Base-by-base conservation (phyloP, 2,329 filamentous ascomycete species). In the Rachicladosporium sp. region DNA sequence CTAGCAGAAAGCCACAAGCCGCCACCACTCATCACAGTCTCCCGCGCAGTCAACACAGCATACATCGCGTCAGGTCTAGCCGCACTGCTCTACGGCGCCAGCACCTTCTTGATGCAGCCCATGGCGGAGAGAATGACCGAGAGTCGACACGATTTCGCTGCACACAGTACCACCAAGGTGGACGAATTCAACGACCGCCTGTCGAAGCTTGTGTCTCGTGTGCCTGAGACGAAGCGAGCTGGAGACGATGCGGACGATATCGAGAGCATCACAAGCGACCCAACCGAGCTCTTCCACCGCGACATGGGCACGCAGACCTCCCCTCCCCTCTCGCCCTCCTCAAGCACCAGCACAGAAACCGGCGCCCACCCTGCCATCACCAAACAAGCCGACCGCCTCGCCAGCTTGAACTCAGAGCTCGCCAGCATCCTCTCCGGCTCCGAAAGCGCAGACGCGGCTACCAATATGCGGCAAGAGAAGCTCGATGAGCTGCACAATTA, bases 271-370 rank as follows among this genome's bases (percentile, higher is more conserved):
- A 64, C 62, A 50, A 75, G 71, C 10, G 76, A 79, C 47, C 83
- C 84, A 1, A 78, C 80, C 1, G 83, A 89, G 59, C 73, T 88
- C 45, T 91, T 85, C 61, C 82, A 88, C 58, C 76, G 82, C 34
- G 84, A 91, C 54, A 73, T 85, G 43, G 82, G 82, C 46, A 82
- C 83, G 1, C 84, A 91, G 59, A 91, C 84, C 0, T 78, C 76
- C 0, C 68, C 68, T 1, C 64, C 64, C 0, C 57, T 67, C 3
- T 68, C 68, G 3, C 63, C 66, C 4, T 50, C 57, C 3, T 58
- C 57, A 21, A 11, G 46, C 23, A 15, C 54, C 56, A 41, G 12
- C 10, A 29, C 35, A 7, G 33, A 31, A 27, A 34, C 37, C 6
- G 37, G 32, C 31, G 41, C 35, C 9, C 44, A 49, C 13, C 4